Conservation (phyloP, 164 flowering plant genomes). For the Magnolia officinalis region DNA sequence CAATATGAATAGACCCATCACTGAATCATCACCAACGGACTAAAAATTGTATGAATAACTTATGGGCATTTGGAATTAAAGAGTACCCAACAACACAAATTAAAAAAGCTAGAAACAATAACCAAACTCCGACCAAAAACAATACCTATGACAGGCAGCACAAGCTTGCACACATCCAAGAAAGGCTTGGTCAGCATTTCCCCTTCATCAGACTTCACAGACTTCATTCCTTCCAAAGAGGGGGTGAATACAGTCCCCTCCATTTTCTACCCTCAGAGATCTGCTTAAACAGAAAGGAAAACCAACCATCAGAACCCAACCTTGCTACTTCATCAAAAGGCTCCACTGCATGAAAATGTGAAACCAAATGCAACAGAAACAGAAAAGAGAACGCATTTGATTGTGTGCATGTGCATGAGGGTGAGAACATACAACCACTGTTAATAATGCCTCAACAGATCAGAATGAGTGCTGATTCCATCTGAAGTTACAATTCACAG, state of each 20-base stretch:
- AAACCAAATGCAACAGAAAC: not conserved
- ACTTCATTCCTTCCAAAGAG: slow-evolving; percentile 65
- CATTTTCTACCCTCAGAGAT: slow-evolving; percentile 31
- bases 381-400: not conserved
- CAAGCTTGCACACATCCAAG: slow-evolving; percentile 77
- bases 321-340: not conserved
- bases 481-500: not conserved
- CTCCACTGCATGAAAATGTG: not conserved
- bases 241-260: slow-evolving; percentile 70
- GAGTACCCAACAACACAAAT: not conserved
- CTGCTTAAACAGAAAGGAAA: slow-evolving; percentile 14
- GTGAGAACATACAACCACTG: not conserved
- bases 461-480: not conserved
- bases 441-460: not conserved
- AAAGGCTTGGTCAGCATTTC: slow-evolving; percentile 80
- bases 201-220: slow-evolving; percentile 61
- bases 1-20: not conserved
- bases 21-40: not conserved
- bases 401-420: not conserved
- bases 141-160: slow-evolving; percentile 78
- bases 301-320: not conserved
- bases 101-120: too few relatives aligned
- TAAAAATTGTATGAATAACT: not conserved
- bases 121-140: not conserved
- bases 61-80: not conserved